Evolutionary conservation across 148 eudicot species (phyloP), one percentile per base, ranked within the genome.

Genomic region (Vaccinium darrowii): DNA sequence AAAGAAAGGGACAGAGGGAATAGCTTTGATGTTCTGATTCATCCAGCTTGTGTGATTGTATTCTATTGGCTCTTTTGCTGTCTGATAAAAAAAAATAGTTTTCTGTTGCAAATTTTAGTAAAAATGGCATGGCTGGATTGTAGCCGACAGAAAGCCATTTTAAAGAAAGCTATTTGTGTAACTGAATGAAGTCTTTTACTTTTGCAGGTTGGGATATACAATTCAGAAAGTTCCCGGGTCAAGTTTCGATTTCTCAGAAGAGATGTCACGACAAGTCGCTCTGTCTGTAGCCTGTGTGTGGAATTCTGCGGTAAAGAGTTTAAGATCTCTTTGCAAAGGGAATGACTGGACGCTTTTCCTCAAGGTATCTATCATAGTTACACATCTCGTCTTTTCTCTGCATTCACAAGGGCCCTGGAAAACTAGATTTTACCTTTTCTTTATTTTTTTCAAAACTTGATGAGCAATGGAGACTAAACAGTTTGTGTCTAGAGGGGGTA

Each of bases 141-240:
- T 72, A 23, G 78, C 18, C 0, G n/a, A 76, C 25, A 83, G 79
- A 74, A 30, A 19, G 16, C 6, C 6, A 27, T 39, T 77, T 84
- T 77, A 8, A 50, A 65, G 57, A 80, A 84, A 78, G 78, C 69
- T 71, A 77, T 19, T 54, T 77, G 23, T 74, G 50, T 62, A 43
- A 5, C 50, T 81, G 78, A 60, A 65, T 36, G 67, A 52, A 67
- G 54, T n/a, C 80, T 57, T 69, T 12, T 87, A 33, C 11, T 86
- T 39, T 58, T 89, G 86, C 93, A 96, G 99, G 88, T 89, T 93
- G 39, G 97, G 98, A 85, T 94, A 93, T 88, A 87, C 82, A 80
- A 82, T 96, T 58, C 95, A 94, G 89, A 96, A 94, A 90, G 82
- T 94, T 84, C 93, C 93, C 2, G 89, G 88, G 30, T 93, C 98